phyloP scores from a whole-genome alignment of 2,329 filamentous ascomycete species.

The Arthroderma uncinatum region DNA sequence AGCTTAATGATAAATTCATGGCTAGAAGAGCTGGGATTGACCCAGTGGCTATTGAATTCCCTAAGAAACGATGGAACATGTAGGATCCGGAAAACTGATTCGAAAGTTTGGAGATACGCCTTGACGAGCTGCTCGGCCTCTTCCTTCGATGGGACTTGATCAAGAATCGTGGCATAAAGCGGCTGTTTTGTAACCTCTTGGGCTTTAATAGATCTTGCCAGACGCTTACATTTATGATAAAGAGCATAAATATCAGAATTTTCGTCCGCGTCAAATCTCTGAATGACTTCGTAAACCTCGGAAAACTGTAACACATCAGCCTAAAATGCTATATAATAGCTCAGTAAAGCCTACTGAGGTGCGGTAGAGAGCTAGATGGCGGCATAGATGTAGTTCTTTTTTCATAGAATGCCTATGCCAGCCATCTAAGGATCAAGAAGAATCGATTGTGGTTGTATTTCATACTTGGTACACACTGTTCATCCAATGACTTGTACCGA shows the following conservation, averaged over 20 bases:
- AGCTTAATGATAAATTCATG: constrained; percentile 39
- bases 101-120: background rate
- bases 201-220: constrained; percentile 42
- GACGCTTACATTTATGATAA: constrained; percentile 40
- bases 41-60: constrained; percentile 48
- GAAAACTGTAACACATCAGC: background rate
- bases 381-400: too few species aligned
- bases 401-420: background rate
- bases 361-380: too few species aligned
- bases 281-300: constrained; percentile 14
- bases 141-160: constrained; percentile 33
- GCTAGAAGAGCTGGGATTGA: constrained; percentile 30
- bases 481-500: constrained; percentile 44
- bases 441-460: background rate
- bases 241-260: constrained; percentile 25
- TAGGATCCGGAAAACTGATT: constrained; percentile 42
- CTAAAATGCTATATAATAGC: background rate
- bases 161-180: constrained; percentile 16
- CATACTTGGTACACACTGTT: constrained; percentile 24
- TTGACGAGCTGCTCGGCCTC: background rate
- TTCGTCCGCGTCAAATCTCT: constrained; percentile 22
- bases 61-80: constrained; percentile 47
- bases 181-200: constrained; percentile 22
- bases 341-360: too few species aligned
- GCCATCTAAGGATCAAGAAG: background rate